Base-by-base conservation (phyloP, 768 basidiomycete species). In the Crassisporium funariophilum region DNA sequence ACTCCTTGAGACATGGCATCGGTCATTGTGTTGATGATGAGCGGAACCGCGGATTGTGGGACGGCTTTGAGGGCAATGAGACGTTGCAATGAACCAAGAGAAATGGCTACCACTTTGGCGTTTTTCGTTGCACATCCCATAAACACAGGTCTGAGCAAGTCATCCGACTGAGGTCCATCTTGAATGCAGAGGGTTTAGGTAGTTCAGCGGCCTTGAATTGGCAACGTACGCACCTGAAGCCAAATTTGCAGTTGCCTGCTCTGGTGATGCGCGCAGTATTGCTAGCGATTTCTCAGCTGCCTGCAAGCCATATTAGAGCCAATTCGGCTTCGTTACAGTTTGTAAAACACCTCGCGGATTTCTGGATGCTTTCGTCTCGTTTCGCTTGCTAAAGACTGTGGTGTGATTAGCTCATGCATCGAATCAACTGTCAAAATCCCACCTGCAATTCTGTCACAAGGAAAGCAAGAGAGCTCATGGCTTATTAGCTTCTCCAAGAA, bases 51-150 rank as follows among this genome's bases (percentile, higher is more conserved):
- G 2, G 81, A 82, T 63, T 86, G 82, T 0, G 88, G 88, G 1
- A 95, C 90, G 16, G 90, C 91, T 64, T 86, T 86, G 47, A 94
- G 78, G 4, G 87, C 76, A 46, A 97, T 94, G 50, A 98, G 77
- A 34, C 95, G 82, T 63, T 97, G 94, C 15, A 98, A 76, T 0
- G 92, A 93, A 34, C 92, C 88, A 0, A 98, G 80, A 5, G 90
- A 88, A 53, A 98, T 93, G 0, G 90, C 88, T 35, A 98, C 86
- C 43, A 98, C 88, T 76, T 98, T 98, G 2, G 89, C 83, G 57
- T 92, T 92, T 69, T 88, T 91, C 4, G 92, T 97, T 21, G 87
- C 84, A 55, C 93, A 94, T 38, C 93, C 93, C 84, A 95, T 91
- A 60, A 94, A 92, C 1, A 98, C 84, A 0, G 95, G 95, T 38